Evolutionary conservation across 495 filamentous ascomycete genomes (phyloP).

Genomic region (Lasiosphaeria miniovina): DNA sequence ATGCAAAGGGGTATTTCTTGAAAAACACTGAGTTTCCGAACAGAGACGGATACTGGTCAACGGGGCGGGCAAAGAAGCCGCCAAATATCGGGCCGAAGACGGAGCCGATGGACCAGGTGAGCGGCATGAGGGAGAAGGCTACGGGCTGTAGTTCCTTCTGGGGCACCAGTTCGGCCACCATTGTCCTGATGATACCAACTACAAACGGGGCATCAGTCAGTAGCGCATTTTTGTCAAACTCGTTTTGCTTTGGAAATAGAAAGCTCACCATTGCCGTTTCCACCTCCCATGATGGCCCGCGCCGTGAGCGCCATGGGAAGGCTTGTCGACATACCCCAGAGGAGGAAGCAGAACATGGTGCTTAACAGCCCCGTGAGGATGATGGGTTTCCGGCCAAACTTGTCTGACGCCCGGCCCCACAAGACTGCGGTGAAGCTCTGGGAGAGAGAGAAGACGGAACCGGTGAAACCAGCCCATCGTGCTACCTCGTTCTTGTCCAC

Average conservation of each 20-base stretch:
- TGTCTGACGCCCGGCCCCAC: conserved; percentile 78
- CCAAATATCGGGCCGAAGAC: conserved; percentile 90
- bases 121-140: conserved; percentile 81
- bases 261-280: conserved; percentile 60
- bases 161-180: conserved; percentile 74
- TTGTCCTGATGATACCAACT: conserved; percentile 68
- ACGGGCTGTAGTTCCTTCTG: conserved; percentile 76
- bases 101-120: conserved; percentile 75
- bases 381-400: conserved; percentile 68
- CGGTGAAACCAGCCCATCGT: conserved; percentile 71
- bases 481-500: conserved; percentile 70
- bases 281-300: conserved; percentile 63
- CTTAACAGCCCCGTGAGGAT: conserved; percentile 67
- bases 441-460: conserved; percentile 67
- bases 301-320: conserved; percentile 68
- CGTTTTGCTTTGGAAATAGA: conserved; percentile 2
- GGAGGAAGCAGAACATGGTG: conserved; percentile 68
- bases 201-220: not conserved
- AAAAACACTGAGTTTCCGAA: conserved; percentile 68
- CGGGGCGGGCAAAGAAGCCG: conserved; percentile 77
- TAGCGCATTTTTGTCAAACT: no score
- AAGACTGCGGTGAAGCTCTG: conserved; percentile 71
- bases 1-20: conserved; percentile 69
- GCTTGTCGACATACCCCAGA: conserved; percentile 75
- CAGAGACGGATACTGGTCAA: conserved; percentile 60